phyloP scores from a whole-genome alignment of 352 stramenopile genomes.

The Plasmopara halstedii region DNA sequence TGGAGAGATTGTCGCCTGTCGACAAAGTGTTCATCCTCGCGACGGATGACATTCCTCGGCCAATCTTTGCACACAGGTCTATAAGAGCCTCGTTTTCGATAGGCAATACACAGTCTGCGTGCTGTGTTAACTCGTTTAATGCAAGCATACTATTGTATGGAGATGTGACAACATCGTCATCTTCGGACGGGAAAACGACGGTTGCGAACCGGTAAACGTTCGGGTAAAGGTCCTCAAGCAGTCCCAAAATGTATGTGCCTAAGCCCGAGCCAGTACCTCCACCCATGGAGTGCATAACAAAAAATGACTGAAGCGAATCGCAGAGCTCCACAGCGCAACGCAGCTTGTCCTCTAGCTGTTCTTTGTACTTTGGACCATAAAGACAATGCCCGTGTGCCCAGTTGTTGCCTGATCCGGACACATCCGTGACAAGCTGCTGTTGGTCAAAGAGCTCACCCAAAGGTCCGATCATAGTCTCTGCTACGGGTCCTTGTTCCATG shows the following conservation, averaged over 20 bases:
- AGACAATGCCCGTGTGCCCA: constrained; percentile 87
- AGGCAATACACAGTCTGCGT: constrained; percentile 87
- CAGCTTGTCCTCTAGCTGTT: constrained; percentile 72
- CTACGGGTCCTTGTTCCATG: constrained; percentile 88
- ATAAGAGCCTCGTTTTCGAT: constrained; percentile 88
- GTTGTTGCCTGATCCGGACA: constrained; percentile 90
- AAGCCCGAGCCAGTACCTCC: constrained; percentile 88
- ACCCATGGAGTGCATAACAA: constrained; percentile 89
- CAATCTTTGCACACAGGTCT: constrained; percentile 49
- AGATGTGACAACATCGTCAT: constrained; percentile 90
- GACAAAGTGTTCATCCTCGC: constrained; percentile 1
- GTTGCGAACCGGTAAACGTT: constrained; percentile 80
- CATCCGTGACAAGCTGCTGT: constrained; percentile 82
- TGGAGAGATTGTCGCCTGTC: background rate
- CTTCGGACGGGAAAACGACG: constrained; percentile 75
- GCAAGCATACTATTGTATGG: constrained; percentile 90
- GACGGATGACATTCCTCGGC: constrained; percentile 5
- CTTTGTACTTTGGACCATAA: constrained; percentile 85
- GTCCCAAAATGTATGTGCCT: constrained; percentile 81
- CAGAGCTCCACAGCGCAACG: constrained; percentile 72
- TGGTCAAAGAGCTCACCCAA: constrained; percentile 87
- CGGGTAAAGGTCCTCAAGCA: constrained; percentile 81
- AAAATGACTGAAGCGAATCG: constrained; percentile 90
- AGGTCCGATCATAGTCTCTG: constrained; percentile 73
- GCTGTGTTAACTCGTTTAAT: constrained; percentile 71